Evolutionary conservation across 2,329 filamentous ascomycete species (phyloP), one percentile per base, ranked within the genome.

Genomic region (Cytospora paraplurivora): DNA sequence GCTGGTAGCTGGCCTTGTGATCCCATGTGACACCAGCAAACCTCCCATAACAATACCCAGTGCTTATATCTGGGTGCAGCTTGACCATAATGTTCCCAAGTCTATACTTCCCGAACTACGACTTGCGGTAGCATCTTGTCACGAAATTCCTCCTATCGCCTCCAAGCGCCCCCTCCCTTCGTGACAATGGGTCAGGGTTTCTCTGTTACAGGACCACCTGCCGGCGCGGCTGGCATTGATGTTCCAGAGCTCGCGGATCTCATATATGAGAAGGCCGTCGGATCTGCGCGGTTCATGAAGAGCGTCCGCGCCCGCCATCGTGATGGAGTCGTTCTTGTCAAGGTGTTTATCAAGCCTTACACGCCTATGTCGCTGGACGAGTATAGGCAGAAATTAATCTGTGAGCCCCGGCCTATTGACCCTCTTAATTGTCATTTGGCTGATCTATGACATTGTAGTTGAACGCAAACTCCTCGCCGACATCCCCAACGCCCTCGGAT

Each of bases 251-350:
- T 99, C 50, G 86, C 91, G 51, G 95, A 98, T 73, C 81, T 98
- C 64, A 87, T 89, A 44, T 97, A 97, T 78, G 95, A 99, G 77
- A 93, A 90, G 77, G 92, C 92, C 41, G 86, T 99, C 72, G 94
- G 94, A 55, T 92, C 90, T 69, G 93, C 92, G 32, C 88, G 95
- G 44, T 97, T 99, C 72, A 95, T 99, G 89, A 97, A 98, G 77
- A 95, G 92, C 68, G 93, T 98, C 68, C 88, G 94, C 68, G 95
- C 94, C 32, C 86, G 93, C 56, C 92, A 96, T 74, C 90, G 90
- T 71, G 91, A 97, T 80, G 94, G 95, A 62, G 82, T 97, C 49
- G 93, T 96, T 19, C 88, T 98, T 62, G 93, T 96, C 73, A 98
- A 98, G 78, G 90, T 97, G 35, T 89, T 97, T 63, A 91, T 96